phyloP scores from a whole-genome alignment of 306 rosid genomes.

The Gastrolobium villosum region DNA sequence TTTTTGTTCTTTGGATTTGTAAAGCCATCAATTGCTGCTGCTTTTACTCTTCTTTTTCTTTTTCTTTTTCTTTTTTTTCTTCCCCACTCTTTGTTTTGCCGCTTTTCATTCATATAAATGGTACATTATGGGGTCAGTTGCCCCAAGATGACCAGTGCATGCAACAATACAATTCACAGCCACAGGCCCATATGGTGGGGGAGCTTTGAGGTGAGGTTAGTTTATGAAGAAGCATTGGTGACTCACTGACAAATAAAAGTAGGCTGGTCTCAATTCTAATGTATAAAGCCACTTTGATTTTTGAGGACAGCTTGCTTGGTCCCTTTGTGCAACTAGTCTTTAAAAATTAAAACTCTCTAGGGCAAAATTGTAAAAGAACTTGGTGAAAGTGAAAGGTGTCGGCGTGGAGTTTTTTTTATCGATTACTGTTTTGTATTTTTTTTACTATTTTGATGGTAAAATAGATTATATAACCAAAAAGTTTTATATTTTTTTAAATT shows the following conservation, averaged over 20 bases:
- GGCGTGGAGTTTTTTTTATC: no score
- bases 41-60: conserved; percentile 39
- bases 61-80: conserved; percentile 39
- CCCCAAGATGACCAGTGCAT: conserved; percentile 22
- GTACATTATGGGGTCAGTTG: conserved; percentile 40
- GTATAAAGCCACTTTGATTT: conserved; percentile 29
- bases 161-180: neutral
- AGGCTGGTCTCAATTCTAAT: conserved; percentile 18
- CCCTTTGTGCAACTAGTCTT: conserved; percentile 6
- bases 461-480: no score
- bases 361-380: neutral
- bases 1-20: conserved; percentile 62
- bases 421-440: no score
- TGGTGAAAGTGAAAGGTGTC: no score
- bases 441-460: no score
- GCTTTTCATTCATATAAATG: conserved; percentile 22
- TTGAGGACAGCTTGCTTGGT: conserved; percentile 38
- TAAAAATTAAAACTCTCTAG: neutral
- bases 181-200: conserved; percentile 41
- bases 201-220: conserved; percentile 22
- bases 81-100: conserved; percentile 5
- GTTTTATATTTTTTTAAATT: no score
- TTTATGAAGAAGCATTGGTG: conserved; percentile 24
- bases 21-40: conserved; percentile 53
- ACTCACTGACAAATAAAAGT: conserved; percentile 13